Percentiles rank a stretch among this genome's conserved stretches.
phyloP scores from a whole-genome alignment of 1,284 basidiomycete genomes.

The Tremellales sp. region DNA sequence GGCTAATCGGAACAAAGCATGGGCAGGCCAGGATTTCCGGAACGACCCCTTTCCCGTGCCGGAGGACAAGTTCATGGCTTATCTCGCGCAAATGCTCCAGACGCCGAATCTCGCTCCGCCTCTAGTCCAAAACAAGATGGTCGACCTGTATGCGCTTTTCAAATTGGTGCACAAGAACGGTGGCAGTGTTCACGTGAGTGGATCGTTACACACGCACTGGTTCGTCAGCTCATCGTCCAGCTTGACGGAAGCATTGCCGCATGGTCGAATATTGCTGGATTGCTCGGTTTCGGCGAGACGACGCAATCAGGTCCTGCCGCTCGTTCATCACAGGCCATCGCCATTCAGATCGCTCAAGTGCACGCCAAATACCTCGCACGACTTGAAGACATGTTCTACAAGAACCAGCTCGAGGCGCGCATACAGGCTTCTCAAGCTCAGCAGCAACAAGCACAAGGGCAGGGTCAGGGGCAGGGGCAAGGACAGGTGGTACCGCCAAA shows the following conservation, averaged over 20 bases:
- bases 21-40: conserved; percentile 15
- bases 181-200: conserved; percentile 29
- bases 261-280: conserved; percentile 31
- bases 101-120: conserved; percentile 10
- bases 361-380: conserved; percentile 19
- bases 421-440: conserved; percentile 4
- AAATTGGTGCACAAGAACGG: conserved; percentile 32
- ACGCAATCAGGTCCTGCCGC: conserved; percentile 22
- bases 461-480: conserved; percentile 5
- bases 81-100: conserved; percentile 7
- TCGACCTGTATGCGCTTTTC: conserved; percentile 32
- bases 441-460: conserved; percentile 5
- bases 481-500: conserved; percentile 1
- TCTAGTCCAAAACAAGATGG: conserved; percentile 18
- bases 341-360: conserved; percentile 23
- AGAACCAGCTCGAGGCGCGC: conserved; percentile 4
- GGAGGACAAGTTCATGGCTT: conserved; percentile 12
- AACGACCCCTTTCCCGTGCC: conserved; percentile 12
- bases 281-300: conserved; percentile 27
- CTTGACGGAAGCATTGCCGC: not conserved
- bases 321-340: conserved; percentile 18
- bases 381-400: conserved; percentile 23
- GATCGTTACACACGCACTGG: not conserved
- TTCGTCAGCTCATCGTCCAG: conserved; percentile 1
- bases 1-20: conserved; percentile 6